phyloP scores from a whole-genome alignment of 495 filamentous ascomycete species.

The Aspergillus cristatus region DNA sequence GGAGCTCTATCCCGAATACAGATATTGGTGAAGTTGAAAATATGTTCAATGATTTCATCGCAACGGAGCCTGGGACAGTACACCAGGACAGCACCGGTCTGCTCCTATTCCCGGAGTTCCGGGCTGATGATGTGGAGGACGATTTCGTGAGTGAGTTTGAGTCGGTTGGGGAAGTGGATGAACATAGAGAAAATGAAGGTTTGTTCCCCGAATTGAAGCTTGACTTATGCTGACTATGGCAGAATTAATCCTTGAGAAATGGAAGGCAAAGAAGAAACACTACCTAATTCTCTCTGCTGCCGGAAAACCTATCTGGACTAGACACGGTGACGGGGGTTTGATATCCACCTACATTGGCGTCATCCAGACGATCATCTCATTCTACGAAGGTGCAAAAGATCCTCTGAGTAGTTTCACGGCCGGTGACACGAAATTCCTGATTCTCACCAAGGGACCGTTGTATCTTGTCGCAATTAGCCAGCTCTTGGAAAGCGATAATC shows the following conservation, averaged over 20 bases:
- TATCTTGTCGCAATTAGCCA: slow-evolving; percentile 90
- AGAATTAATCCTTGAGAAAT: slow-evolving; percentile 59
- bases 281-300: slow-evolving; percentile 93
- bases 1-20: slow-evolving; percentile 69
- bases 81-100: slow-evolving; percentile 22
- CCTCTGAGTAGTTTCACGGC: slow-evolving; percentile 74
- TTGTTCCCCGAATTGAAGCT: slow-evolving; percentile 4
- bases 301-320: slow-evolving; percentile 95
- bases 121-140: slow-evolving; percentile 44
- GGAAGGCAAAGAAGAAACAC: slow-evolving; percentile 89
- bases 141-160: slow-evolving; percentile 74
- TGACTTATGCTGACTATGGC: slow-evolving; percentile 7
- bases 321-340: slow-evolving; percentile 81
- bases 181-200: slow-evolving; percentile 60
- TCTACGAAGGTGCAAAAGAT: slow-evolving; percentile 75
- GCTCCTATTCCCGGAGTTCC: slow-evolving; percentile 41
- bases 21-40: slow-evolving; percentile 73
- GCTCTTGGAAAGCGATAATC: slow-evolving; percentile 79
- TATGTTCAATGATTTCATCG: slow-evolving; percentile 60
- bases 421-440: slow-evolving; percentile 72
- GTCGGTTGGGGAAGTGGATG: slow-evolving; percentile 55
- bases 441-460: slow-evolving; percentile 72
- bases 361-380: slow-evolving; percentile 94
- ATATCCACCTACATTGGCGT: slow-evolving; percentile 93
- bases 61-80: slow-evolving; percentile 12